Evolutionary conservation across 2,329 filamentous ascomycete species (phyloP), one percentile per base, ranked within the genome.

Genomic region (Ambrosiella beaveri): DNA sequence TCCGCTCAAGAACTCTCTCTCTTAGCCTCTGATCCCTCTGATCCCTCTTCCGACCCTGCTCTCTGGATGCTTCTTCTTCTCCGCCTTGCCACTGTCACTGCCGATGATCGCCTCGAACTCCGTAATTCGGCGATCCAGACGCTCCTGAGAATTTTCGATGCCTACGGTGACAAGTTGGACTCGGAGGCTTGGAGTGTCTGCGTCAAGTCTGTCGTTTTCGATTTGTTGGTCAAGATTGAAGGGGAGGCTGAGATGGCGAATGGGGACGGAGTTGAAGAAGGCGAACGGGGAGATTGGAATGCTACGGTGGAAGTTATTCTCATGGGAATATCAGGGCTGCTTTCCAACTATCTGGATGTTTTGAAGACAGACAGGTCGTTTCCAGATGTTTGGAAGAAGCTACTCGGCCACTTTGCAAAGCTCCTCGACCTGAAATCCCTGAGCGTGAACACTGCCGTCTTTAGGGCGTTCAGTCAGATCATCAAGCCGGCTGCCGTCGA

Each of bases 121-220:
- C 78, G 88, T 49, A 91, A 91, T 64, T 89, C 86, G 61, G 88
- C 90, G 1, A 86, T 96, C 19, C 91, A 96, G 68, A 96, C 91
- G 0, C 73, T 97, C 2, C 77, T 96, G 58, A 81, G 89, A 51
- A 95, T 97, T 17, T 89, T 97, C 62, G 89, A 95, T 67, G 89
- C 88, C 1, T 94, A 94, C 62, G 88, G 88, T 9, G 85, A 90
- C 63, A 84, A 85, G 57, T 74, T 96, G 3, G 83, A 79, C 45
- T 76, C 87, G 0, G 80, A 85, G 65, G 84, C 86, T 0, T 97
- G 89, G 90, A 83, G 84, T 53, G 76, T 91, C 36, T 93, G 89
- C 64, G 78, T 95, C 58, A 83, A 86, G 61, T 81, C 80, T 6
- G 85, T 96, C 6, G 76, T 95, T 1, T 90, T 95, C 69, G 81